Base-by-base conservation (phyloP, 164 flowering plant genomes). In the Euptelea pleiosperma region DNA sequence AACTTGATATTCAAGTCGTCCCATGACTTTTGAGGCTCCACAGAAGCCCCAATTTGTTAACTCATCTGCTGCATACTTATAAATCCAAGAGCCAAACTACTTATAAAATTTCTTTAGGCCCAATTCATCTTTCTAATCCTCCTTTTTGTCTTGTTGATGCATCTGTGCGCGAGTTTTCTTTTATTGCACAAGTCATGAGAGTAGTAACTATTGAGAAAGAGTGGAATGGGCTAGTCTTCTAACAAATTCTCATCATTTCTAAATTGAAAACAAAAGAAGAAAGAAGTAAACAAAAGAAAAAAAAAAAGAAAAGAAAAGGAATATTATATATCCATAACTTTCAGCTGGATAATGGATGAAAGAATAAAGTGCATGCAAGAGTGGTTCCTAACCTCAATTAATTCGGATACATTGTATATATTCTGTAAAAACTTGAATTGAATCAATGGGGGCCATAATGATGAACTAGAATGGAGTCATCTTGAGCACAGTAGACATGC, bases 401-500 rank as follows among this genome's bases (percentile, higher is more conserved):
- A 36, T 55, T 26, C 44, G 15, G 54, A 55, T 26, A 39, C 56
- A 39, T n/a, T n/a, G n/a, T n/a, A n/a, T 12, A 35, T 37, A 8
- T 18, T 47, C 18, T 54, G 16, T 46, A 11, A 34, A 25, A 33
- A 44, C 30, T 52, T 51, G 29, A 24, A 24, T 25, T 26, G 52
- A 26, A 28, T n/a, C 37, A 55, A 44, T n/a, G 24, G 35, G 48
- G 45, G 55, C 4, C 60, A 37, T 37, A 28, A 63, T 45, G 54
- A 50, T 50, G 54, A 30, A 50, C 36, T 21, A 29, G 22, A 46
- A 44, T 25, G 29, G 53, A 46, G 19, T 21, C 36, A 48, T 55
- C 46, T 55, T 37, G 19, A 45, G 15, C 37, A 54, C 36, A 63
- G 46, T 28, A 47, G 16, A 55, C 16, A 63, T 37, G 60, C 16